These are phyloP conservation scores for Dactylella cylindrospora DNA, from an alignment of 2,329 filamentous ascomycete genomes.

Conservation along the genomic window DNA sequence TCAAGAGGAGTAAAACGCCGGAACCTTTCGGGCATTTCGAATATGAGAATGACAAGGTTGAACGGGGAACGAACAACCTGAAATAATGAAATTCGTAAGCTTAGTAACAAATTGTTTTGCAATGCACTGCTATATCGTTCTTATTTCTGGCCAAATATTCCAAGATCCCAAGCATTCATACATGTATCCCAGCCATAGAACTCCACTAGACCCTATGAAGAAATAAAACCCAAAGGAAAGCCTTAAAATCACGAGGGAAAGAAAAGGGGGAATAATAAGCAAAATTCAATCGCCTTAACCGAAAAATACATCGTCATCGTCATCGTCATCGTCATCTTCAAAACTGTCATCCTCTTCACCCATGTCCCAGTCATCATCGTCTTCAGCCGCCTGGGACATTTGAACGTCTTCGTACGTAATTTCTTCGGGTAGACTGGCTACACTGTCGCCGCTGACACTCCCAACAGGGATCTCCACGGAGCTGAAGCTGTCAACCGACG, in stretches of 20 bases:
- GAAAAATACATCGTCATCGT: not conserved
- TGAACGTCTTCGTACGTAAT: not conserved
- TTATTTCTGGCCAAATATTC: too few relatives aligned
- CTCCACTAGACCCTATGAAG: too few relatives aligned
- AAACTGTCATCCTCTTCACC: conserved; percentile 30
- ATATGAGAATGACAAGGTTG: too few relatives aligned
- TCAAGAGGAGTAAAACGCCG: too few relatives aligned
- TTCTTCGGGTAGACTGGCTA: conserved; percentile 19
- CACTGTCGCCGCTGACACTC: conserved; percentile 17
- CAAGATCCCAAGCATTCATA: too few relatives aligned
- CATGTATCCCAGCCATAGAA: too few relatives aligned
- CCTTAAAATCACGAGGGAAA: not conserved
- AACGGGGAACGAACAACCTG: too few relatives aligned
- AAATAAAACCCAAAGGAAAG: too few relatives aligned
- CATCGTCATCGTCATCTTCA: conserved; percentile 31
- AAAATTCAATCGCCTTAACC: not conserved
- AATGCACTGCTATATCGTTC: too few relatives aligned
- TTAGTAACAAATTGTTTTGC: too few relatives aligned
- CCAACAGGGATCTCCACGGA: conserved; percentile 5
- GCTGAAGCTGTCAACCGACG: conserved; percentile 14
- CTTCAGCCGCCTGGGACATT: conserved; percentile 8
- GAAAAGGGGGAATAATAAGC: not conserved
- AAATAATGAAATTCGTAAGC: too few relatives aligned
- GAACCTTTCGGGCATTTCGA: too few relatives aligned
- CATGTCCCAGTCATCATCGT: conserved; percentile 24